Base-by-base conservation (phyloP, 306 rosid species). In the Abrus precatorius region DNA sequence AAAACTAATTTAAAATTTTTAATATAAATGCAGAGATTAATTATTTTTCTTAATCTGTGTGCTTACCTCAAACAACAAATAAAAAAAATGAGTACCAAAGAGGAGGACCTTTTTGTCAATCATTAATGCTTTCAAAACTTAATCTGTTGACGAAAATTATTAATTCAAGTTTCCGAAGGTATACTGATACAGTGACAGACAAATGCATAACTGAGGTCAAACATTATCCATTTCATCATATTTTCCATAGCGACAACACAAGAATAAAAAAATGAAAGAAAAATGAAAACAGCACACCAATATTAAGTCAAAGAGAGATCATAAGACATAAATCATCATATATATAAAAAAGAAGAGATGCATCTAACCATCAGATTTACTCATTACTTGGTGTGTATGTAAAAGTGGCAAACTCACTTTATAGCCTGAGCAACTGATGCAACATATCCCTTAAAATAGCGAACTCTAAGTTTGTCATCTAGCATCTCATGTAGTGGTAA, bases 381-480 rank as follows among this genome's bases (percentile, higher is more conserved):
- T 82, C 29, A 32, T 36, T 65, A 74, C 13, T 66, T 76, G 43
- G 69, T 30, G 69, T 14, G 57, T 67, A 29, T 2, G 56, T 75
- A 57, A 75, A 81, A 75, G 72, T 38, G 47, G 56, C 52, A 62
- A 60, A 84, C 93, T 74, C 77, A 95, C 98, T 91, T 95, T 56
- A 95, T 91, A 32, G 98, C 97, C 59, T 83, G 87, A 36, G 92
- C 80, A 85, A 86, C 94, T 47, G 92, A 85, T 29, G 91, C 91
- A 65, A 95, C 75, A 86, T 95, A 92, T 81, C 78, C 81, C 83
- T 80, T 91, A 67, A 12, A 95, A 88, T 86, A 95, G 67, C 85
- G 40, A 60, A 92, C 91, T 82, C 98, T 91, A 84, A 87, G 75
- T 87, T 91, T 91, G 84, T 95, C 97, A 86, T 95, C 94, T 33